Base-by-base conservation (phyloP, 2,329 filamentous ascomycete genomes). In the Arachnomyces sp. region DNA sequence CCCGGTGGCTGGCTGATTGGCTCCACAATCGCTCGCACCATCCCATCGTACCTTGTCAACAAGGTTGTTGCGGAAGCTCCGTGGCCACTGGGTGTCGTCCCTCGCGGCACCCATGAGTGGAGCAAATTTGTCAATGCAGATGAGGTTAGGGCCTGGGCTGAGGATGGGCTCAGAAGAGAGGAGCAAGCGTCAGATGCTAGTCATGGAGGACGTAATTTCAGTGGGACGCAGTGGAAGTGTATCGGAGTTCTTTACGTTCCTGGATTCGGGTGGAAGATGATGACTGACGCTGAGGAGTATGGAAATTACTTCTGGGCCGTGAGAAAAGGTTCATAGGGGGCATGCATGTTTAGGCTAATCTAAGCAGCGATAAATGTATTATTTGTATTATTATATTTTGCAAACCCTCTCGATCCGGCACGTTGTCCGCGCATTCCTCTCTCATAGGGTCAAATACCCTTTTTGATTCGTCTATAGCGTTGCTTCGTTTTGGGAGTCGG, bases 271-370 rank as follows among this genome's bases (percentile, higher is more conserved):
- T 96, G 92, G 92, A 88, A 75, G 65, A 77, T 86, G 60, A 80
- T 95, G 3, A 61, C 66, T 16, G 84, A 86, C 2, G 84, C 87
- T 53, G 90, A 96, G 67, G 79, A 77, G 56, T 78, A 86, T 56
- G 90, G 90, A 7, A 98, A 98, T 62, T 98, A 96, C 66, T 96
- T 98, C 63, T 94, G 95, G 61, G 92, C 77, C 7, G 80, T 94
- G 32, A 77, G 81, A 64, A 82, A 70, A 58, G 66, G 64, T 17
- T 18, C 56, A 34, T 59, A 48, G 20, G 9, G 9, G 9, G 9
- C 5, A 9, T 5, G 20, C n/a, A 45, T 25, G 17, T 14, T 28
- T 39, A 7, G 12, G 9, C 20, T 25, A 9, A 25, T 25, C 20
- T 25, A 5, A 25, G 20, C 9, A 25, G 5, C 20, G 5, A 25